Evolutionary conservation across 192 early-diverging fungal species (phyloP).

Genomic region (Linnemannia hyalina): DNA sequence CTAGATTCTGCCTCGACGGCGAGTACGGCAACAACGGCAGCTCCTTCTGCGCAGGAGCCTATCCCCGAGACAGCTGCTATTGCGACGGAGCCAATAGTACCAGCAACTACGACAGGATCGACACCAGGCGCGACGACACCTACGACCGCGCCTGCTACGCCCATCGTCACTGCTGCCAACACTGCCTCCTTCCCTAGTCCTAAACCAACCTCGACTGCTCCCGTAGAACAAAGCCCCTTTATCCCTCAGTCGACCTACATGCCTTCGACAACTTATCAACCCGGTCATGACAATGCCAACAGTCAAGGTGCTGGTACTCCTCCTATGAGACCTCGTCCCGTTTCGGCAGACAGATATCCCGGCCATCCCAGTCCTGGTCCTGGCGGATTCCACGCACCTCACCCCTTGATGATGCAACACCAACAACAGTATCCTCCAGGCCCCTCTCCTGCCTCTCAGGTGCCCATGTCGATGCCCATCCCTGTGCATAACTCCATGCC

Average conservation of each 20-base stretch:
- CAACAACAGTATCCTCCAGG: conserved; percentile 32
- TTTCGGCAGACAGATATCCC: conserved; percentile 21
- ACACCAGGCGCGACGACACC: neutral
- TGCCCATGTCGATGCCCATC: conserved; percentile 35
- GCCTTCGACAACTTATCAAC: conserved; percentile 34
- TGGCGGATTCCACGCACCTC: conserved; percentile 16
- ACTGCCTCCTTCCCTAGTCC: neutral
- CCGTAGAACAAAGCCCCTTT: conserved; percentile 32
- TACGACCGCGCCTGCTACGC: neutral
- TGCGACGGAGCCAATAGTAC: neutral
- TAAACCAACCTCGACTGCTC: neutral
- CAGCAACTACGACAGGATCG: neutral
- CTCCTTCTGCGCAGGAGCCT: conserved; percentile 10
- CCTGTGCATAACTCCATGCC: conserved; percentile 18
- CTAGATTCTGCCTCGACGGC: neutral
- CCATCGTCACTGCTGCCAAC: neutral
- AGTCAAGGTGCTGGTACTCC: conserved; percentile 1
- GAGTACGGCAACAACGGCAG: neutral
- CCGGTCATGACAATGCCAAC: conserved; percentile 8
- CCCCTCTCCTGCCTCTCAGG: conserved; percentile 10
- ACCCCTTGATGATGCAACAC: conserved; percentile 42
- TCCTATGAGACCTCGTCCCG: conserved; percentile 19
- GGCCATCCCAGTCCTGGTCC: neutral
- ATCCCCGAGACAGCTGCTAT: neutral
- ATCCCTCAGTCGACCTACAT: conserved; percentile 38